Conservation (phyloP, 805 yeast species). For the Candida mattraensis region DNA sequence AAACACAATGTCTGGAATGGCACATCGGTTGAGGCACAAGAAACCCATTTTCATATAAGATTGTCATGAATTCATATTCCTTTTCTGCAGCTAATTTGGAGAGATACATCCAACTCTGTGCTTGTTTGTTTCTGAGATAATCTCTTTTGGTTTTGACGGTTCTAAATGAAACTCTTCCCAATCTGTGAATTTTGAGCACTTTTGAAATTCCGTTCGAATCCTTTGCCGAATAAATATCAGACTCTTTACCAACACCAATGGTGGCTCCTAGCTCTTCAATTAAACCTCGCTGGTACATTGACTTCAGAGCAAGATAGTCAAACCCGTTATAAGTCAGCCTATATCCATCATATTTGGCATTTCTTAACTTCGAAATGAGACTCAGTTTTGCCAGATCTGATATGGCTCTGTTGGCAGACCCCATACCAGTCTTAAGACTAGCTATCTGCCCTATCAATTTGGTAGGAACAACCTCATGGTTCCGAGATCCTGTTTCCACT, state of each 20-base stretch:
- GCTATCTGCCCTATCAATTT: slow-evolving; percentile 77
- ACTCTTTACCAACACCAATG: slow-evolving; percentile 97
- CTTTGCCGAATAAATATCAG: slow-evolving; percentile 86
- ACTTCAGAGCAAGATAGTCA: slow-evolving; percentile 87
- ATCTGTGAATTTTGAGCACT: slow-evolving; percentile 86
- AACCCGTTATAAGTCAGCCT: slow-evolving; percentile 84
- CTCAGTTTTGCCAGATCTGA: slow-evolving; percentile 86
- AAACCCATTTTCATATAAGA: slow-evolving; percentile 72
- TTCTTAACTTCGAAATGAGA: slow-evolving; percentile 73
- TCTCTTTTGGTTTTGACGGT: slow-evolving; percentile 94
- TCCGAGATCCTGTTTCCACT: slow-evolving; percentile 85
- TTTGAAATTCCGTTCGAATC: slow-evolving; percentile 60
- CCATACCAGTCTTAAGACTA: slow-evolving; percentile 62
- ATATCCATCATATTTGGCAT: slow-evolving; percentile 95
- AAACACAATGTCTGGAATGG: slow-evolving; percentile 84
- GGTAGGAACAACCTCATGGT: slow-evolving; percentile 95
- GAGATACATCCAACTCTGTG: slow-evolving; percentile 89
- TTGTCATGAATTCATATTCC: slow-evolving; percentile 85
- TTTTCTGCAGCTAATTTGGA: slow-evolving; percentile 89
- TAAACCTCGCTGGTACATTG: slow-evolving; percentile 73
- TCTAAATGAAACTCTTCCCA: slow-evolving; percentile 91
- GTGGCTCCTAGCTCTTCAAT: slow-evolving; percentile 79
- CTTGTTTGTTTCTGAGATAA: slow-evolving; percentile 71
- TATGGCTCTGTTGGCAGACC: slow-evolving; percentile 76
- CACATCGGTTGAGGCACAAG: slow-evolving; percentile 88